Base-by-base conservation (phyloP, 176 grass and related monocot species). In the Bothriochloa decipiens region DNA sequence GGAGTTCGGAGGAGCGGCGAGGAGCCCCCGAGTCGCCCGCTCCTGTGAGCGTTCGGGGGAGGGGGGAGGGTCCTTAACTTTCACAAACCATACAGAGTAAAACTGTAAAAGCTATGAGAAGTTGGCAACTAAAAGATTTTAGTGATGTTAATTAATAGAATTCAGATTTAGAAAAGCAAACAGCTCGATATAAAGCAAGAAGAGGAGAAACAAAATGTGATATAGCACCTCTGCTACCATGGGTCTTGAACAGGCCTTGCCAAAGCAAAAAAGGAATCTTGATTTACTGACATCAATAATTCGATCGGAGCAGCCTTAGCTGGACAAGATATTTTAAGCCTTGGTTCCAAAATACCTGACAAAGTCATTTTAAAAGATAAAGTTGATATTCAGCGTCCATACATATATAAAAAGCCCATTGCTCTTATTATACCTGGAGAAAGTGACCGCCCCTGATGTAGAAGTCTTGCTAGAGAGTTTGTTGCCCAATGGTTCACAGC, bases 261-360 rank as follows among this genome's bases (percentile, higher is more conserved):
- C 82, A 98, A 88, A 77, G 77, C 91, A 81, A 98, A 98, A 83
- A 82, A 87, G 12, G 91, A 81, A 49, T 92, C 85, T 5, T 87
- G 72, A 82, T 91, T 93, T 45, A 84, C 91, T 3, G 89, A 93
- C 91, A 88, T 91, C 77, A 95, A 75, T 47, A 98, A 63, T 66
- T 98, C 95, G 39, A 93, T 62, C 32, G 87, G 61, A 62, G 90
- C 50, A 87, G 85, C 84, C 77, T 95, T 87, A 43, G 45, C 27
- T 52, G 92, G 91, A 80, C 60, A 73, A 55, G 91, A 55, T 83
- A 97, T 83, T 80, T 93, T 92, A 61, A 93, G 88, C 39, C 50
- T 95, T 82, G 91, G 92, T 85, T 98, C 95, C 33, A 95, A 74
- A 77, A 95, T 82, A 22, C 71, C 92, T 98, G 82, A 84, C 71